phyloP scores from a whole-genome alignment of 768 basidiomycete genomes.

The Kwoniella dendrophila region DNA sequence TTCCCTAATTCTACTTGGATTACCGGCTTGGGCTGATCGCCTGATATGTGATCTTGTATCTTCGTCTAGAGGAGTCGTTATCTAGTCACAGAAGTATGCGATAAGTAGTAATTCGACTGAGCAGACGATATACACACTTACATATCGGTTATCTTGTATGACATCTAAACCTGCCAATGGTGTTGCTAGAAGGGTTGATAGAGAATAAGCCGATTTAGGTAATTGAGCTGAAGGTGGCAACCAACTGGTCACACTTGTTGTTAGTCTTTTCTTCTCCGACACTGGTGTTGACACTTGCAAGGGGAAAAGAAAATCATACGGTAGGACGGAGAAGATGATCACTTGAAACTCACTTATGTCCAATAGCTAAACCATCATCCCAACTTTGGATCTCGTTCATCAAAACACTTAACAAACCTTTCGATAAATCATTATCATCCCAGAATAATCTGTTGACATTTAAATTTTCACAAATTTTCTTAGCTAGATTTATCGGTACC shows the following conservation, averaged over 20 bases:
- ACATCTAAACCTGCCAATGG: conserved; percentile 22
- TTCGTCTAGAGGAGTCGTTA: conserved; percentile 25
- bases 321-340: not conserved
- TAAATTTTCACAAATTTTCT: conserved; percentile 12
- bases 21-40: conserved; percentile 2
- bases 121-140: conserved; percentile 19
- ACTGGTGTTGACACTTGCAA: not conserved
- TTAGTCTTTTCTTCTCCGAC: not conserved
- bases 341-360: conserved; percentile 45
- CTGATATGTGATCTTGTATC: conserved; percentile 15
- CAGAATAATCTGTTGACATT: conserved; percentile 31
- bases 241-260: conserved; percentile 26
- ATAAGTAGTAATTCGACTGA: not conserved
- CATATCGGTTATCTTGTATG: conserved; percentile 35
- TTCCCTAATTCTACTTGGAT: conserved; percentile 23
- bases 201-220: conserved; percentile 35
- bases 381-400: conserved; percentile 32
- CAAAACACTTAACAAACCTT: conserved; percentile 25
- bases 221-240: conserved; percentile 23
- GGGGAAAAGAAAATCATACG: not conserved
- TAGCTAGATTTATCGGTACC: conserved; percentile 21
- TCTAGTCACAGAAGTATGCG: conserved; percentile 26
- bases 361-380: conserved; percentile 33
- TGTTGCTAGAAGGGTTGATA: conserved; percentile 27
- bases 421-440: conserved; percentile 5